Conservation (phyloP, 257 asterid genomes). For the Solanum neorickii region DNA sequence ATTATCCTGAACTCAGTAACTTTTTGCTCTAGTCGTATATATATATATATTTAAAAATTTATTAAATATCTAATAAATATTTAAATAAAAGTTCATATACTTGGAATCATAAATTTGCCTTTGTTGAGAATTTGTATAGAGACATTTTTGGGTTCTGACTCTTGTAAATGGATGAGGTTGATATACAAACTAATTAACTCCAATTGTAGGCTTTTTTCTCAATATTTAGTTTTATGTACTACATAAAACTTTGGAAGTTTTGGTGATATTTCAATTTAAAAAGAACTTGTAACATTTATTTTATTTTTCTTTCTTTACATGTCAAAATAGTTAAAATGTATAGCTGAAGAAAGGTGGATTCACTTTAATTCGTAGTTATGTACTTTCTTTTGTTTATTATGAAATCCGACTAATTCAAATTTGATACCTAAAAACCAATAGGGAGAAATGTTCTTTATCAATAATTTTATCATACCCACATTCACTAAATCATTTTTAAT, state of each 20-base stretch:
- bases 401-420: accelerated
- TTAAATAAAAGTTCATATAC: no score
- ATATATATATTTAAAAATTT: neutral
- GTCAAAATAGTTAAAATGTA: neutral
- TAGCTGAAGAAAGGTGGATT: neutral
- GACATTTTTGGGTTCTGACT: neutral
- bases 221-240: neutral
- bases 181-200: neutral
- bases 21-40: neutral
- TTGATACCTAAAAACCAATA: accelerated
- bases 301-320: neutral
- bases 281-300: neutral
- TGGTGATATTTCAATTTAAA: neutral
- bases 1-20: neutral
- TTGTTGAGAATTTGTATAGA: neutral
- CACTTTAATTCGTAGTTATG: neutral
- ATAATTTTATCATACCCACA: neutral
- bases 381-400: neutral
- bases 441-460: neutral
- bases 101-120: neutral
- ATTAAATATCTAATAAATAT: accelerated
- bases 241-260: neutral
- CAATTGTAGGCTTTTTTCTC: neutral
- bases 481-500: no score
- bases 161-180: neutral